Evolutionary conservation across 176 grass and related monocot genomes (phyloP), one percentile per base, ranked within the genome.

Genomic region (Oryza glumipatula): DNA sequence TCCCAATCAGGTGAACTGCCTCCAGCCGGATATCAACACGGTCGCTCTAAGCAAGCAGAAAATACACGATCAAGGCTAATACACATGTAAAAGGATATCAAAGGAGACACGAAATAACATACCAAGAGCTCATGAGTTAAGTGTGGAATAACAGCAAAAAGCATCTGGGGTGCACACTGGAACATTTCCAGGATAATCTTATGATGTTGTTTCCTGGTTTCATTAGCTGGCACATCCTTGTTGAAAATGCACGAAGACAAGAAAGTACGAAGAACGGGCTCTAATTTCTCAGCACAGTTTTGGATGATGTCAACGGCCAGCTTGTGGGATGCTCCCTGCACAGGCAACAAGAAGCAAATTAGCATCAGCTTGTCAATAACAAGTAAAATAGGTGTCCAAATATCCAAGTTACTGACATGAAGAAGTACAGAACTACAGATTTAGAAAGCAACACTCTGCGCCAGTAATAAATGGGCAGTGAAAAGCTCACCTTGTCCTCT

Each of bases 171-270:
- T 80, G 93, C 90, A 84, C 85, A 92, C 81, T 90, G 91, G 80
- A 92, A 95, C 75, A 98, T 84, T 88, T 98, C 93, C 75, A 95
- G 58, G 87, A 98, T 95, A 92, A 98, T 70, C 80, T 86, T 85
- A 86, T 93, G 95, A 73, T 95, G 84, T 68, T 66, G 41, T 87
- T 89, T 94, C 68, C 65, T 83, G 48, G 81, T 49, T 63, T 91
- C 88, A 82, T 83, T 88, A 82, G 63, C 78, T 0, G 85, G 89
- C 36, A 79, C 68, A 84, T 85, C 87, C 65, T 85, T 91, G 58
- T 84, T 88, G 30, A 87, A 83, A 87, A 94, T 90, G 86, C 85
- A 94, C 16, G 89, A 89, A 58, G 80, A 90, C 89, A 98, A 74
- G 83, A 86, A 92, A 68, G 36, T 45, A 76, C 89, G 74, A 86